Conservation (phyloP, 2,329 filamentous ascomycete genomes). For the Ophiostoma populinum region DNA sequence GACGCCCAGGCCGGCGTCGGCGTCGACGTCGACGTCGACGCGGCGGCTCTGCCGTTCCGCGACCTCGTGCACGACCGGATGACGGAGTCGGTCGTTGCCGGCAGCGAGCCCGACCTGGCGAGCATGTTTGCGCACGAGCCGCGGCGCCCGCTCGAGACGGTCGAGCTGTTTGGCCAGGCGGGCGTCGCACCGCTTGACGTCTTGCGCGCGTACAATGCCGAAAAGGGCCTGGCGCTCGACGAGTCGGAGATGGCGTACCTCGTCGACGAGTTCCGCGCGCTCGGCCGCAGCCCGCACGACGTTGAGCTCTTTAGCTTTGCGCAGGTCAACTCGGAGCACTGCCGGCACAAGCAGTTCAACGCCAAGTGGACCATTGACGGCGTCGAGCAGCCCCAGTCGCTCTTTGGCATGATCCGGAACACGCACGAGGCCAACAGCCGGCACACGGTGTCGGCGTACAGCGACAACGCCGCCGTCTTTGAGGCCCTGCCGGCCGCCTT, state of each 20-base stretch:
- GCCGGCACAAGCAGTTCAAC: slow-evolving; percentile 78
- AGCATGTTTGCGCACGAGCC: slow-evolving; percentile 60
- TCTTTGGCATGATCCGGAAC: slow-evolving; percentile 94
- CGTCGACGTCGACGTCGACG: not conserved
- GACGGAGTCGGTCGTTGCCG: slow-evolving; percentile 63
- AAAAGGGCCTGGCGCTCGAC: slow-evolving; percentile 74
- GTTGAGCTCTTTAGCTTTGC: slow-evolving; percentile 99
- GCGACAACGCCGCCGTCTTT: slow-evolving; percentile 91
- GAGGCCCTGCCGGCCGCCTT: slow-evolving; percentile 54
- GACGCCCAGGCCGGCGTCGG: slow-evolving; percentile 24
- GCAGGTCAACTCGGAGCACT: slow-evolving; percentile 97
- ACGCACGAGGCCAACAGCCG: slow-evolving; percentile 72
- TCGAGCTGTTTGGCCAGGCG: slow-evolving; percentile 46
- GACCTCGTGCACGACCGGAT: slow-evolving; percentile 82
- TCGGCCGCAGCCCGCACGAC: slow-evolving; percentile 57
- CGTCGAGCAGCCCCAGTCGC: slow-evolving; percentile 54
- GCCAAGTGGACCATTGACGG: slow-evolving; percentile 92
- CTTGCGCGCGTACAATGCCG: slow-evolving; percentile 67
- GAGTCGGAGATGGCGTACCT: slow-evolving; percentile 83
- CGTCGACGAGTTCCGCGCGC: slow-evolving; percentile 60
- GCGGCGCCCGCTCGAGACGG: slow-evolving; percentile 48
- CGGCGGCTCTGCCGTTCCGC: slow-evolving; percentile 29
- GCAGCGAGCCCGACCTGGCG: slow-evolving; percentile 37
- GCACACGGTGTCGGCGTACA: slow-evolving; percentile 87
- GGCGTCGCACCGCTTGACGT: slow-evolving; percentile 50